phyloP scores from a whole-genome alignment of 345 rosid genomes.

The Durio zibethinus region DNA sequence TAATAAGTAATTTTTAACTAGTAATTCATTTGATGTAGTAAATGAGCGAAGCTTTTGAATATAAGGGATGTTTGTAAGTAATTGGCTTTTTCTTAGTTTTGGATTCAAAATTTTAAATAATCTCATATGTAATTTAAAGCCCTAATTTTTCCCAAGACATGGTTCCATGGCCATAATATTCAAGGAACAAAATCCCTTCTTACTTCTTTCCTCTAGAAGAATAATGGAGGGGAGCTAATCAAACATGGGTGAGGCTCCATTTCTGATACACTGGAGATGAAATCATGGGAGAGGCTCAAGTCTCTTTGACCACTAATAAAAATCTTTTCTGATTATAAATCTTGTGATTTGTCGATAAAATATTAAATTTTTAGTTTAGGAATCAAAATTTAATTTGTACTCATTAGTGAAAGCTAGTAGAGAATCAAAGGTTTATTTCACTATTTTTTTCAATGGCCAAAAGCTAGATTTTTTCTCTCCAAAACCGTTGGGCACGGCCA shows the following conservation, averaged over 20 bases:
- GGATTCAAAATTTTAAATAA: no score
- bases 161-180: background rate
- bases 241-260: background rate
- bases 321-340: no score
- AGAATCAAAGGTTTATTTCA: background rate
- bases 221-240: background rate
- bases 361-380: no score
- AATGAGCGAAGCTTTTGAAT: background rate
- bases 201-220: background rate
- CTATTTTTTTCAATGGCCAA: background rate
- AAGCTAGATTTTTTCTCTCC: no score
- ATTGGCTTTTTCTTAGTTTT: no score
- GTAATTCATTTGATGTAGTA: background rate
- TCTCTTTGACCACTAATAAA: background rate
- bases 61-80: background rate
- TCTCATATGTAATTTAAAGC: background rate
- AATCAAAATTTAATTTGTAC: no score
- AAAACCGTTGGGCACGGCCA: conserved; percentile 20
- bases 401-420: background rate
- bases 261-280: background rate
- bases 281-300: background rate
- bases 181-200: background rate
- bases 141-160: background rate
- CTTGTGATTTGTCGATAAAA: no score
- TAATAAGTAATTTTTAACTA: no score